Evolutionary conservation across 2,329 filamentous ascomycete genomes (phyloP), one percentile per base, ranked within the genome.

Genomic region (Claviceps arundinis): DNA sequence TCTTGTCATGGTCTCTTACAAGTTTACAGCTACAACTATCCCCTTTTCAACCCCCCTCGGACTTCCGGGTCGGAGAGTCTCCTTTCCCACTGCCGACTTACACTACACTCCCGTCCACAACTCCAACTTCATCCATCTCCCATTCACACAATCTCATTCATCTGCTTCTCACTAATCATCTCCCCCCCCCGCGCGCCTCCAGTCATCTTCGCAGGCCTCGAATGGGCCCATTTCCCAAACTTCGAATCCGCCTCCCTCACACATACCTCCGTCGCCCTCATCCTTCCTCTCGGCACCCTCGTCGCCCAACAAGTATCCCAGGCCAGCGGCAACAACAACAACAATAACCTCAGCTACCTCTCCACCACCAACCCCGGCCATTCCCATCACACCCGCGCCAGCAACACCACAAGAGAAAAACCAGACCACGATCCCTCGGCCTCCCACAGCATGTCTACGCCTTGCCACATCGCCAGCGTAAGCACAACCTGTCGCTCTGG

Each of bases 191-290:
- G 17, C 5, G 4, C 19, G 6, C 22, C 42, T 3, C 22, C 13
- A 79, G 76, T 73, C 52, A 58, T 79, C 52, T 79, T 80, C 55
- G 68, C 74, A 1, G 68, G 65, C 4, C 62, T 80, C 2, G 69
- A 77, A 57, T 73, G 71, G 58, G 64, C 61, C 24, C 56, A 62
- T 11, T 69, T 68, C 11, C 56, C 61, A 4, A 67, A 68, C 52
- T 77, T 80, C 56, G 75, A 79, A 55, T 60, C 73, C 17, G 74
- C 67, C 22, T 77, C 76, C 1, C 62, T 78, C 40, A 71, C 73
- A 0, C 63, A 70, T 43, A 77, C 75, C 0, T 71, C 74, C 0
- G 73, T 78, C 43, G 67, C 73, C 55, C 60, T 78, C 48, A 69
- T 78, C 41, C 68, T 80, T 0, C 75, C 76, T 0, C 67, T 79